Conservation (phyloP, 73 alveolate species). For the Paramecium octaurelia region DNA sequence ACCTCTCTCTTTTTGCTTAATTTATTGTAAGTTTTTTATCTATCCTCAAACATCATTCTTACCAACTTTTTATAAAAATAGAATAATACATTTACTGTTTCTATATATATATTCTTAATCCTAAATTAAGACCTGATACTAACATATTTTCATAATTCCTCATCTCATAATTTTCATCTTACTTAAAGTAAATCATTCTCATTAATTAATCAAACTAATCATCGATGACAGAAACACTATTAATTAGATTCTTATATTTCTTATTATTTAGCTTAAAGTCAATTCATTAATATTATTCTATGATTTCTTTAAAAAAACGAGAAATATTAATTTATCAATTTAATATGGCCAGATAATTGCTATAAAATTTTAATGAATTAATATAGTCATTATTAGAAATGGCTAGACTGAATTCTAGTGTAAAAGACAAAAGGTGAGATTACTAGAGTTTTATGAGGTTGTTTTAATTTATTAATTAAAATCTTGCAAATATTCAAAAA, state of each 20-base stretch:
- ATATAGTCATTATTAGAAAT: neutral
- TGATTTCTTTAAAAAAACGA: neutral
- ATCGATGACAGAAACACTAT: neutral
- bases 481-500: constrained; percentile 90
- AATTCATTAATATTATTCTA: neutral
- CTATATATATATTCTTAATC: neutral
- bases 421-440: constrained; percentile 82
- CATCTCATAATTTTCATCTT: neutral
- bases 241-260: neutral
- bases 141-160: neutral
- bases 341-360: neutral
- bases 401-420: constrained; percentile 84
- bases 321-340: neutral
- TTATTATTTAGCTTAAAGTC: neutral
- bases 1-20: neutral
- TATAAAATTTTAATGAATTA: too few species aligned
- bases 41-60: neutral
- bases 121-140: neutral
- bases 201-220: neutral
- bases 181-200: neutral
- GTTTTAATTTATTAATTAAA: constrained; percentile 80
- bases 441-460: constrained; percentile 85
- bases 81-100: neutral
- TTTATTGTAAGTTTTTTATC: neutral
- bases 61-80: neutral